A percentile compares a stretch with the other conserved stretches of the same genome.
These are phyloP conservation scores for Reticulascus tulasneorum DNA, from an alignment of 2,329 filamentous ascomycete genomes.

Conservation along the genomic window DNA sequence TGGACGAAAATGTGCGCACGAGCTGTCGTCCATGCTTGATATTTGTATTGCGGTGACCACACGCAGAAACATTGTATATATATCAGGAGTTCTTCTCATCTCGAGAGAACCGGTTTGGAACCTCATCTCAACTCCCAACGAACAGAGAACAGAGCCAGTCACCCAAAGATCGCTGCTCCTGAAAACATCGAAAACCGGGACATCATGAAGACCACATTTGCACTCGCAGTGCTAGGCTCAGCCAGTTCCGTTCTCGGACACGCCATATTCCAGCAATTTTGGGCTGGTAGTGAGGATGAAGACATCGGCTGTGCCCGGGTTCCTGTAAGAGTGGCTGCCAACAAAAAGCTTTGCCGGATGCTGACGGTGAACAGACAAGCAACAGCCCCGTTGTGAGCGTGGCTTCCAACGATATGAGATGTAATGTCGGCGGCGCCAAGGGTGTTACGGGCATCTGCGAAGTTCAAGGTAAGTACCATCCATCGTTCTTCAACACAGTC, in stretches of 20 bases:
- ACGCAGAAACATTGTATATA: no score
- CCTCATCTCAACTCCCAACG: no score
- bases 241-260: constrained; percentile 26
- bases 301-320: constrained; percentile 5
- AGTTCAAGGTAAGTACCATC: background rate
- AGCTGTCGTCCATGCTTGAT: no score
- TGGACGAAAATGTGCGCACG: no score
- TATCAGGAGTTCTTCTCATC: no score
- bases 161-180: no score
- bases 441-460: constrained; percentile 20
- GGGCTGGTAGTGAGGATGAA: constrained; percentile 29
- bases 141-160: no score
- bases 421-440: constrained; percentile 32
- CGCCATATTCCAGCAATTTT: constrained; percentile 46
- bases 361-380: constrained; percentile 4
- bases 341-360: background rate
- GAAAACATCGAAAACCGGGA: no score
- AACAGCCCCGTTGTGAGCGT: constrained; percentile 39
- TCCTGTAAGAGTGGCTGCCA: constrained; percentile 3
- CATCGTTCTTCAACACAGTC: background rate
- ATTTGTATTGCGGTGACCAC: no score
- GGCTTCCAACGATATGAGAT: constrained; percentile 35
- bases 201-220: constrained; percentile 1
- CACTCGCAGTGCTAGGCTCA: background rate
- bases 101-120: no score